Percentiles rank a stretch among this genome's conserved stretches.
Conservation (phyloP, 2,329 filamentous ascomycete species). For the Geosmithia morbida region DNA sequence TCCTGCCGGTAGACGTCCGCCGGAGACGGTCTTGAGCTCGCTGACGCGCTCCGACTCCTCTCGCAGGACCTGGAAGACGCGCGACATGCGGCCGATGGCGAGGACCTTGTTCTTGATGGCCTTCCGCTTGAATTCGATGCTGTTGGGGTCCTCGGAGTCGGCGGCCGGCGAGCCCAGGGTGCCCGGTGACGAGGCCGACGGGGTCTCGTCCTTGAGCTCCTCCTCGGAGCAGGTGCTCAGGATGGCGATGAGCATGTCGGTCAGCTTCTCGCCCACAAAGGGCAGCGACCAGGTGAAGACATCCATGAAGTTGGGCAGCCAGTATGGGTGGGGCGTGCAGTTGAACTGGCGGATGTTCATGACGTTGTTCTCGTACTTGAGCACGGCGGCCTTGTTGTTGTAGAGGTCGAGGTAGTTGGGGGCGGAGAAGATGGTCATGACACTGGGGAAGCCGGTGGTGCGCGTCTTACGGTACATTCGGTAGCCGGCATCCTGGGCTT, state of each 20-base stretch:
- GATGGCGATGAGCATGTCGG: conserved; percentile 98
- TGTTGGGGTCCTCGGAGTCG: conserved; percentile 55
- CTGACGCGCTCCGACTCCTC: conserved; percentile 96
- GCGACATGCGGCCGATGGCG: conserved; percentile 88
- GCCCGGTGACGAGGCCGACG: conserved; percentile 52
- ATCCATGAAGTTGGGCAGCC: conserved; percentile 99
- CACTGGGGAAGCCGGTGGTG: conserved; percentile 94
- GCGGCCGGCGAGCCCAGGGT: conserved; percentile 58
- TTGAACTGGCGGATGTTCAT: conserved; percentile 99
- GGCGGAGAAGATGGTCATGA: conserved; percentile 99
- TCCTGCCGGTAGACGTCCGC: conserved; percentile 81
- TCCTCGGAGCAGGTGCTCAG: conserved; percentile 99
- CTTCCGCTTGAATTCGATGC: conserved; percentile 83
- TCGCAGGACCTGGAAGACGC: conserved; percentile 94
- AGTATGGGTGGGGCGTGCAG: conserved; percentile 97
- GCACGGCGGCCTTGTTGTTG: conserved; percentile 97
- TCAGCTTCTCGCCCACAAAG: conserved; percentile 98
- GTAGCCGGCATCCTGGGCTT: conserved; percentile 96
- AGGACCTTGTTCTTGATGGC: conserved; percentile 99
- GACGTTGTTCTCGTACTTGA: conserved; percentile 99
- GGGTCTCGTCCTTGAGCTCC: conserved; percentile 83
- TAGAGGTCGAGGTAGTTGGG: conserved; percentile 98
- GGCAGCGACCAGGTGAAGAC: conserved; percentile 99
- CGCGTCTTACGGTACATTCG: conserved; percentile 98
- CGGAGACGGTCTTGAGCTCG: conserved; percentile 92